Evolutionary conservation across 305 asterid genomes (phyloP).

Genomic region (Fraxinus greggii): DNA sequence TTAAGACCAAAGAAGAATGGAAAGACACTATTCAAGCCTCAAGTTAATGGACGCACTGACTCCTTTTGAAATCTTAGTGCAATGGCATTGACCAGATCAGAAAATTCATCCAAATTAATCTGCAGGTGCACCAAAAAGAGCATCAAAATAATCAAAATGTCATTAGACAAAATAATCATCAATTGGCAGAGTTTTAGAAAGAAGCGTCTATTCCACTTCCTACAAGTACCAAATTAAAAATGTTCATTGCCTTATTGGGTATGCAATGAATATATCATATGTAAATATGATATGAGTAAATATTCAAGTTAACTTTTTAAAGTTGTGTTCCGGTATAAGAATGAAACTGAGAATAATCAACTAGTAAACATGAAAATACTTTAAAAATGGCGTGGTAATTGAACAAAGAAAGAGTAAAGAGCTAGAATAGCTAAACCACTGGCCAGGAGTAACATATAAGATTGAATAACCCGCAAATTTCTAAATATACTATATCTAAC

Average conservation of each 20-base stretch:
- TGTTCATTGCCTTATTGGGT: background rate
- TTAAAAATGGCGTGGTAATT: background rate
- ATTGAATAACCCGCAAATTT: background rate
- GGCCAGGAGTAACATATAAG: background rate
- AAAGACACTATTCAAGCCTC: background rate
- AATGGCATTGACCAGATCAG: constrained; percentile 81
- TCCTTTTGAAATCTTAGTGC: constrained; percentile 94
- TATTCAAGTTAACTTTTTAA: background rate
- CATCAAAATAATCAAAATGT: constrained; percentile 16
- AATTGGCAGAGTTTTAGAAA: background rate
- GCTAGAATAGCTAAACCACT: background rate
- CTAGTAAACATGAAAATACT: background rate
- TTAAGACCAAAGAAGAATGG: background rate
- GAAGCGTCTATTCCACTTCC: background rate
- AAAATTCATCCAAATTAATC: constrained; percentile 86
- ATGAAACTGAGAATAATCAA: background rate
- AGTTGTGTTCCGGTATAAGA: background rate
- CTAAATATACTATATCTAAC: background rate
- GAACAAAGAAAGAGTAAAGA: background rate
- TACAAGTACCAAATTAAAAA: background rate
- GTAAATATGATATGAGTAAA: background rate
- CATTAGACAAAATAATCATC: constrained; percentile 16
- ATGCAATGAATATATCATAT: background rate
- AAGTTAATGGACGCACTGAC: constrained; percentile 41
- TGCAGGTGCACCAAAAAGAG: constrained; percentile 44